Conservation (phyloP, 1,139 yeast species). For the Yamadazyma triangularis region DNA sequence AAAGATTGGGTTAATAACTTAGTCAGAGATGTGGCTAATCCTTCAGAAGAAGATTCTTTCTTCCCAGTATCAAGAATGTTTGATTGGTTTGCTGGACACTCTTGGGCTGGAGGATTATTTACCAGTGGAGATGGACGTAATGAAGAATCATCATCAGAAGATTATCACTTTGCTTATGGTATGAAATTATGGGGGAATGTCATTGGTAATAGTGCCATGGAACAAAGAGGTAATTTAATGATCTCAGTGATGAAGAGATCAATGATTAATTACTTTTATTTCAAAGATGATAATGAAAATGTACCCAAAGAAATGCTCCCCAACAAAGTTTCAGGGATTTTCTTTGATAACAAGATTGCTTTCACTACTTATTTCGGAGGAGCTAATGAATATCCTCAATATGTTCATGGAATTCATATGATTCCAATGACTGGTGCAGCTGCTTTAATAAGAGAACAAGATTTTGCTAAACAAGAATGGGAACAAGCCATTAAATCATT, state of each 20-base stretch:
- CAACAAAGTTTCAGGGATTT: constrained; percentile 72
- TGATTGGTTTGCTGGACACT: constrained; percentile 80
- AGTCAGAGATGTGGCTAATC: constrained; percentile 79
- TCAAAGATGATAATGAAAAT: constrained; percentile 50
- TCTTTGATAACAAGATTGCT: constrained; percentile 83
- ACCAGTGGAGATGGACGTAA: constrained; percentile 71
- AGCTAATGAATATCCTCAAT: constrained; percentile 51
- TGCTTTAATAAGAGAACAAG: constrained; percentile 63
- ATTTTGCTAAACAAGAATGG: constrained; percentile 83
- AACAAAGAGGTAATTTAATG: constrained; percentile 74
- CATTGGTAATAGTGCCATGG: constrained; percentile 69
- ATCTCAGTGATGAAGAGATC: constrained; percentile 60
- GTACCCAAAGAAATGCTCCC: constrained; percentile 54
- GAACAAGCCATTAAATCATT: constrained; percentile 45
- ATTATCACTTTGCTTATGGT: constrained; percentile 75
- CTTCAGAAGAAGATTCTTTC: constrained; percentile 51
- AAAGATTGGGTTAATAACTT: constrained; percentile 34
- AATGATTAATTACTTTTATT: constrained; percentile 59
- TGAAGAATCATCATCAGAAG: constrained; percentile 79
- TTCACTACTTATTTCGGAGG: constrained; percentile 63
- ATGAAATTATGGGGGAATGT: constrained; percentile 80
- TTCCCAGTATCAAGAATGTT: constrained; percentile 78
- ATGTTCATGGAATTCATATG: constrained; percentile 95
- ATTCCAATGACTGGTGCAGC: constrained; percentile 82
- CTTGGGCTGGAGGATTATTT: constrained; percentile 79